Conservation (phyloP, 306 rosid species). For the Trifolium repens region DNA sequence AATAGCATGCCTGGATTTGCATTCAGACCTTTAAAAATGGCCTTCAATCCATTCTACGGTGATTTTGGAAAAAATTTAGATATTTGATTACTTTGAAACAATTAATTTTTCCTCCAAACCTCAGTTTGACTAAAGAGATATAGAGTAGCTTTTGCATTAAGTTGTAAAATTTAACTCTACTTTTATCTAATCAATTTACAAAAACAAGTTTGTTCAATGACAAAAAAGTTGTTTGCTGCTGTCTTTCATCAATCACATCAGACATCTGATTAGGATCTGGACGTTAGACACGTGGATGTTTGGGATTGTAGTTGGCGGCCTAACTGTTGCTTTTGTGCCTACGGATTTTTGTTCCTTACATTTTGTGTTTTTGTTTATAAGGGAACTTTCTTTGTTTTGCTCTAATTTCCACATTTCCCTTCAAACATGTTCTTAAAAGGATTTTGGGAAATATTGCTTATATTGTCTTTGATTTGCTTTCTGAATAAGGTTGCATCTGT, state of each 20-base stretch:
- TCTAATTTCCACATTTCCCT: not conserved
- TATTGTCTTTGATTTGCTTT: conserved; percentile 19
- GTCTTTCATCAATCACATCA: conserved; percentile 18
- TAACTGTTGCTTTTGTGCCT: conserved; percentile 21
- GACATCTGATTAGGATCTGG: not conserved
- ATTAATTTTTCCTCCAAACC: not conserved
- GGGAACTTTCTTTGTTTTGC: not conserved
- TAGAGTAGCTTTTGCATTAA: not conserved
- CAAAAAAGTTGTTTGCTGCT: not conserved
- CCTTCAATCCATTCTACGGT: not conserved
- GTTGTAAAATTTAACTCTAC: not conserved
- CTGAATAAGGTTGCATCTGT: not conserved
- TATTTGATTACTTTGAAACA: conserved; percentile 4
- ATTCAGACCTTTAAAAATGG: not conserved
- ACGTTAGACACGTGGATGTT: not conserved
- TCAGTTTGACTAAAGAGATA: too few species aligned
- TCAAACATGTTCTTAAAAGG: not conserved
- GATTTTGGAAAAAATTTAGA: not conserved
- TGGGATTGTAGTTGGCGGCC: conserved; percentile 22
- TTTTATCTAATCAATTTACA: not conserved
- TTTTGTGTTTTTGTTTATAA: conserved; percentile 5
- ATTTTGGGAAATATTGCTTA: conserved; percentile 1
- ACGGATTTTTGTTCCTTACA: not conserved
- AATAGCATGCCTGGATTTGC: not conserved
- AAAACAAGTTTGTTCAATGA: not conserved